Conservation (phyloP, 202 grass and related monocot species). For the Sporobolus alterniflorus region DNA sequence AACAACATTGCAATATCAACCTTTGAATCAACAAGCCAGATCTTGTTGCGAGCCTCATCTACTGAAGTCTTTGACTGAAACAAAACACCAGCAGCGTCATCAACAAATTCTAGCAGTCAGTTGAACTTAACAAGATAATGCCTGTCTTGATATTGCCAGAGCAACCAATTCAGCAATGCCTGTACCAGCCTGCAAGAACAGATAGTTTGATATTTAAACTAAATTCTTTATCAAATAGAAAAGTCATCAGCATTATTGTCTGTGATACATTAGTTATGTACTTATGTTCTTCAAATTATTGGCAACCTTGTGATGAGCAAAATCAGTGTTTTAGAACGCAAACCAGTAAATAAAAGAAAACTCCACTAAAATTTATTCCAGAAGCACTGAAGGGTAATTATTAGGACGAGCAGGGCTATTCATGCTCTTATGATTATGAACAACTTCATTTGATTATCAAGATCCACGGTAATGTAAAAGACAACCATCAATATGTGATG, state of each 20-base stretch:
- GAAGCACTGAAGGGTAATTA: neutral
- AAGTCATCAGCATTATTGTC: neutral
- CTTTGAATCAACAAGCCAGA: constrained; percentile 99
- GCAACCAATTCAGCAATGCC: constrained; percentile 94
- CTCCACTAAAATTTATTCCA: neutral
- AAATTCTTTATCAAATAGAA: neutral
- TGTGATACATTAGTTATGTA: neutral
- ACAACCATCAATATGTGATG: neutral
- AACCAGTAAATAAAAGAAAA: neutral
- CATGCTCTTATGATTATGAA: neutral
- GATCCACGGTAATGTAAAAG: neutral
- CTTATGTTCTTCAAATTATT: neutral
- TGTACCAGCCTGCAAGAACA: constrained; percentile 80
- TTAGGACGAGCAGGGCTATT: neutral
- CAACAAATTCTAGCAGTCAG: neutral
- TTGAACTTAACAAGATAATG: constrained; percentile 20
- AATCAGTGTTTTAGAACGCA: neutral
- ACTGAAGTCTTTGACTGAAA: constrained; percentile 69
- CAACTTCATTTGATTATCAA: constrained; percentile 3
- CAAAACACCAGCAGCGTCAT: neutral
- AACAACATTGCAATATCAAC: constrained; percentile 14
- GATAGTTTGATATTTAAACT: neutral
- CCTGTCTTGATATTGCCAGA: constrained; percentile 85
- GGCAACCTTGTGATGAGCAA: neutral
- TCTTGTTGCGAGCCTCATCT: constrained; percentile 81